Base-by-base conservation (phyloP, 192 early-diverging fungal species). In the Podila epigama region DNA sequence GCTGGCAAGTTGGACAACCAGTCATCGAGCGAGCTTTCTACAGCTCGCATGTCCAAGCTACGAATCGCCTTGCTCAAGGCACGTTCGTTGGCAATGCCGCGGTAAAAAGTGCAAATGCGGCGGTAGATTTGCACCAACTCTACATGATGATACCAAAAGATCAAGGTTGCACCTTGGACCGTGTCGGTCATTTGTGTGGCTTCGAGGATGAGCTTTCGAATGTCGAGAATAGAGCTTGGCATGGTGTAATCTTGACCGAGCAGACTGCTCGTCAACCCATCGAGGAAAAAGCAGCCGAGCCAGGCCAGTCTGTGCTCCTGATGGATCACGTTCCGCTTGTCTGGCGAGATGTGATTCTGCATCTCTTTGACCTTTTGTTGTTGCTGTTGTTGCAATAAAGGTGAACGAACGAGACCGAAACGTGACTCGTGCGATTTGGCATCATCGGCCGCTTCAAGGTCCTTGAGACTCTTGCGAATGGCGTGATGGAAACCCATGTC, bases 401-500 rank as follows among this genome's bases (percentile, higher is more conserved):
- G 39, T 51, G 33, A 28, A 50, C 51, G 16, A 59, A n/a, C n/a
- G n/a, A n/a, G n/a, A n/a, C n/a, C n/a, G 44, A 48, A 48, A 48
- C n/a, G 44, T 18, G 25, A 22, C n/a, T 48, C 20, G 44, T 61
- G 51, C 1, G 70, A 48, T 40, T 51, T 32, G 31, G 34, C 16
- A 4, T 31, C 18, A 33, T 54, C 48, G 2, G 42, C 28, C 12
- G 66, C 27, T 55, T 77, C 73, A n/a, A 64, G 18, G 48, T 60
- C 73, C 18, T 37, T 52, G 12, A 53, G 31, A 40, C 22, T 59
- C 40, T 63, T 64, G 56, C 58, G 48, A 25, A 63, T 5, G 4
- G 73, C 55, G n/a, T 57, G 42, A 13, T 68, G 66, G 2, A 94
- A 78, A 16, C 90, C 92, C 52, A 92, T 69, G 54, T 92, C 90